A percentile compares a stretch with the other conserved stretches of the same genome.
phyloP scores from a whole-genome alignment of 75 land plant genomes.

The Pinus taeda region DNA sequence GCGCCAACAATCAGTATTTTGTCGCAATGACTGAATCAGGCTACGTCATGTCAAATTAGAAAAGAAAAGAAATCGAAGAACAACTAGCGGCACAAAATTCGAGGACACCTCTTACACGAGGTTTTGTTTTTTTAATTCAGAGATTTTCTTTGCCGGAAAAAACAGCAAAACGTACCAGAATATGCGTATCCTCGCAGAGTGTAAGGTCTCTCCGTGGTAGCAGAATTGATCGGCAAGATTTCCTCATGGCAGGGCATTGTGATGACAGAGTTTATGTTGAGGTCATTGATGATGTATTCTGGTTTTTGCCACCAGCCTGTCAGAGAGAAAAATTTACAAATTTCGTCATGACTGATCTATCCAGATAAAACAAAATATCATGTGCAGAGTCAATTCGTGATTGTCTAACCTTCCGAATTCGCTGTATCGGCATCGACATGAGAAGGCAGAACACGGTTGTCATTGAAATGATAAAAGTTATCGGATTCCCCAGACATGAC shows the following conservation, averaged over 20 bases:
- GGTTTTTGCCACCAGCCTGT: slow-evolving; percentile 69
- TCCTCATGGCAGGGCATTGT: no score
- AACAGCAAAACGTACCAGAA: slow-evolving; percentile 53
- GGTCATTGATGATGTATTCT: slow-evolving; percentile 88
- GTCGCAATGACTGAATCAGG: not conserved
- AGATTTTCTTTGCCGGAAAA: no score
- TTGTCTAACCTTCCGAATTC: slow-evolving; percentile 62
- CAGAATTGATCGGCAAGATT: slow-evolving; percentile 56
- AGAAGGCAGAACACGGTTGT: slow-evolving; percentile 87
- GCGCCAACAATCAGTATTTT: not conserved
- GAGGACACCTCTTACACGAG: no score
- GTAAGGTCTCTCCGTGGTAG: slow-evolving; percentile 67
- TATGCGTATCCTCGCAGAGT: slow-evolving; percentile 87
- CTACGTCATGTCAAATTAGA: no score
- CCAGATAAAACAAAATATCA: not conserved
- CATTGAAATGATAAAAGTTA: slow-evolving; percentile 76
- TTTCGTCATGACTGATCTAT: slow-evolving; percentile 52
- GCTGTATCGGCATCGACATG: slow-evolving; percentile 91
- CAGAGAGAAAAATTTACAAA: no score
- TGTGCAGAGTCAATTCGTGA: no score
- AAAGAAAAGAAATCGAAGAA: no score
- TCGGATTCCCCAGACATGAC: slow-evolving; percentile 63
- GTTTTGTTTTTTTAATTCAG: no score
- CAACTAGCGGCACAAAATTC: no score
- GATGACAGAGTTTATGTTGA: slow-evolving; percentile 61